Conservation (phyloP, 257 asterid species). For the Solanum neorickii region DNA sequence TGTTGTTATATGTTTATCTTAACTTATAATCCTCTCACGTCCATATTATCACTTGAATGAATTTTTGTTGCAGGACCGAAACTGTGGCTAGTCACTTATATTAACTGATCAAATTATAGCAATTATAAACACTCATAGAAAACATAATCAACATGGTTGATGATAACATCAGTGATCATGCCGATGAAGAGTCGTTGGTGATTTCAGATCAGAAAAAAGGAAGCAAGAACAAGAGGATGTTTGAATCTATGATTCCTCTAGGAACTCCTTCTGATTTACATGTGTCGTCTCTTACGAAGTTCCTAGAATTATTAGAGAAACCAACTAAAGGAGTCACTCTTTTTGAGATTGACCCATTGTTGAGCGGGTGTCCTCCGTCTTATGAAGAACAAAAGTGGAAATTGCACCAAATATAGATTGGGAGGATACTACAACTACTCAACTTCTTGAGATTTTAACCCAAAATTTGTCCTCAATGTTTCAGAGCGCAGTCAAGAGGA, state of each 20-base stretch:
- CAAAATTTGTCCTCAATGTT: conserved; percentile 27
- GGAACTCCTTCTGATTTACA: conserved; percentile 20
- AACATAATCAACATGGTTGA: conserved; percentile 23
- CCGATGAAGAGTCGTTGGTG: conserved; percentile 8
- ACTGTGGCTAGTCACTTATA: background rate
- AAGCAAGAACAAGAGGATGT: conserved; percentile 59
- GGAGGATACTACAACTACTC: conserved; percentile 42
- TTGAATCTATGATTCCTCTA: conserved; percentile 22
- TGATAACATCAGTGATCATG: conserved; percentile 9
- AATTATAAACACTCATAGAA: background rate
- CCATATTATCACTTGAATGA: background rate
- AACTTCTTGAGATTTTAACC: conserved; percentile 45
- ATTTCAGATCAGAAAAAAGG: conserved; percentile 24
- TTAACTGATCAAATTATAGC: background rate
- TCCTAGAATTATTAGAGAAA: conserved; percentile 46
- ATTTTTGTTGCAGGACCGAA: background rate
- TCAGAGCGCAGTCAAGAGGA: conserved; percentile 39
- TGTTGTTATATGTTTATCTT: background rate
- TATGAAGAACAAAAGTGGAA: conserved; percentile 14
- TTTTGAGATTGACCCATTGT: conserved; percentile 19
- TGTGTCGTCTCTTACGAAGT: conserved; percentile 30
- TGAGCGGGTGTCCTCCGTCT: conserved; percentile 10
- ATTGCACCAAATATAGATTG: conserved; percentile 31
- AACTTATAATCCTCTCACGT: background rate
- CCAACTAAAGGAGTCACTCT: conserved; percentile 11